Evolutionary conservation across 208 protist species (phyloP), one percentile per base, ranked within the genome.

Genomic region (Wallacemonas sp.): DNA sequence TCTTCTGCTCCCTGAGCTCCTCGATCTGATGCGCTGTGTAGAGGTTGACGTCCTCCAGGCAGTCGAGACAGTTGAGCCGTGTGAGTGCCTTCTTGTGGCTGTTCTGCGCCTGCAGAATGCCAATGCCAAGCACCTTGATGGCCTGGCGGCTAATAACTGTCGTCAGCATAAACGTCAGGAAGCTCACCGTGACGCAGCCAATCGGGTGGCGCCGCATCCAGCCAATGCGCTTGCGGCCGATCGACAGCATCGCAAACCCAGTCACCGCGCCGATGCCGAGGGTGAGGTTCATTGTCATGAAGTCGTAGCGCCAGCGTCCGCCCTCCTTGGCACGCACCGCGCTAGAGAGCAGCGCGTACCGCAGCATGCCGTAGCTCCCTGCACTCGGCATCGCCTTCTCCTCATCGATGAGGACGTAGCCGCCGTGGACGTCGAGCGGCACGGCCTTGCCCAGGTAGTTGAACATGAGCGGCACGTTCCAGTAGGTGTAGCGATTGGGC

Each of bases 221-320:
- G 23, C 61, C 43, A 60, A 77, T 58, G 46, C 70, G 72, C 64
- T 74, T 68, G 17, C 84, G 76, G 34, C 80, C 79, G 0, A 80
- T 41, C 16, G 74, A 85, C 29, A 94, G 72, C 6, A 63, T 41
- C 17, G 16, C 63, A 33, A 83, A 80, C 24, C 87, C 87, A 19
- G 56, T 66, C 0, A 62, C 71, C 8, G 73, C 71, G 14, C 85
- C 87, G 5, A 82, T 44, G 30, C 63, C 68, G 29, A 94, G 82
- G 9, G 84, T 79, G n/a, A 69, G 26, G 71, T 94, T 94, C 87
- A 94, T 94, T 16, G 83, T 83, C 63, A 70, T 83, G 60, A 90
- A 91, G 56, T 94, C 87, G 65, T 94, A 94, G 2, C 82, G 78
- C 84, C 81, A 91, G 21, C 87, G 73, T 19, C 87, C 87, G 26